Percentiles rank a stretch among this genome's conserved stretches.
These are phyloP conservation scores for Bipolaris zeicola DNA, from an alignment of 2,329 filamentous ascomycete species.

Conservation along the genomic window DNA sequence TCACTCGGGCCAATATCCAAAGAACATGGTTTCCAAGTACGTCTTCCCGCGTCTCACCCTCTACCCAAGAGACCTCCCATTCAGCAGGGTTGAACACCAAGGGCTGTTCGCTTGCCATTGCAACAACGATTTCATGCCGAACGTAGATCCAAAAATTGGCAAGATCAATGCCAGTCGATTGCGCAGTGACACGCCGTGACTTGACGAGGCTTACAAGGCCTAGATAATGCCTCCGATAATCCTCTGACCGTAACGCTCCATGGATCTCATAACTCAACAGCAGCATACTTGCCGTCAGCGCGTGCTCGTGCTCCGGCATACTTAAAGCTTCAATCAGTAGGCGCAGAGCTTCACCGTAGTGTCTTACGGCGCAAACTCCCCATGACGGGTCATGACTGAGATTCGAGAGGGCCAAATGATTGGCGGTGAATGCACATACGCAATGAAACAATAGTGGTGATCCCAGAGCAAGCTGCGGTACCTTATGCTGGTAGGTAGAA, in stretches of 20 bases:
- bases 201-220: conserved; percentile 41
- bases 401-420: conserved; percentile 39
- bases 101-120: conserved; percentile 37
- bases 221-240: conserved; percentile 39
- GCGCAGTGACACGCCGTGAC: conserved; percentile 34
- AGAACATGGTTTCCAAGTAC: conserved; percentile 40
- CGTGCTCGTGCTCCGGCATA: conserved; percentile 33
- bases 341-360: conserved; percentile 40
- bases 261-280: conserved; percentile 44
- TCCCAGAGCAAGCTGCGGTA: conserved; percentile 34
- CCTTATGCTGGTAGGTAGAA: conserved; percentile 38
- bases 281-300: conserved; percentile 42
- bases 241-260: conserved; percentile 32
- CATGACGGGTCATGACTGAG: conserved; percentile 33
- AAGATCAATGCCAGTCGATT: conserved; percentile 34
- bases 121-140: conserved; percentile 41
- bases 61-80: conserved; percentile 39
- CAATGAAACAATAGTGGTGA: conserved; percentile 43
- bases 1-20: conserved; percentile 41
- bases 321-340: conserved; percentile 38
- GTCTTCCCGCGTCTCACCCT: conserved; percentile 40
- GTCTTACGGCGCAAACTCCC: conserved; percentile 34
- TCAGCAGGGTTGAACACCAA: conserved; percentile 37
- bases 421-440: conserved; percentile 45
- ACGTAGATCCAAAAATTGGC: conserved; percentile 47